Evolutionary conservation across 129 eudicot species (phyloP).

Genomic region (Flaveria trinervia): DNA sequence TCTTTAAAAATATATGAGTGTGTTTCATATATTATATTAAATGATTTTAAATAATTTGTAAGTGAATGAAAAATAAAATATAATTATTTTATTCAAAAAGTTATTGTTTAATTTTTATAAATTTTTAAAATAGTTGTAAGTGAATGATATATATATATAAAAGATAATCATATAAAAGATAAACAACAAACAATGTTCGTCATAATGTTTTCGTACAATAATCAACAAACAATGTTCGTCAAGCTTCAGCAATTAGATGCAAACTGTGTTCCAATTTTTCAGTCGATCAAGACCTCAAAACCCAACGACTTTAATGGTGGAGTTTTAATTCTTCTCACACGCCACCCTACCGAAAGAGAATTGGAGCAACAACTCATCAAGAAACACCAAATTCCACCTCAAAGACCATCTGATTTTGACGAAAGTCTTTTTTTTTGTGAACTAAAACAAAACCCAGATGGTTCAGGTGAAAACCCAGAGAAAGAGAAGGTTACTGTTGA

Average conservation of each 20-base stretch:
- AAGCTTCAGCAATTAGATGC: constrained; percentile 51
- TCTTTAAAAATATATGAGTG: no score
- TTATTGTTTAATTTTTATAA: no score
- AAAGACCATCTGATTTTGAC: constrained; percentile 25
- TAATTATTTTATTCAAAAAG: no score
- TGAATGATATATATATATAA: no score
- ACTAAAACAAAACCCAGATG: constrained; percentile 21
- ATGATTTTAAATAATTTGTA: no score
- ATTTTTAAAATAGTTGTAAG: no score
- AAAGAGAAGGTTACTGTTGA: constrained; percentile 1
- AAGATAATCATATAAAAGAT: no score
- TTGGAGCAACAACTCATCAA: constrained; percentile 22
- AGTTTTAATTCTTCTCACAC: neutral
- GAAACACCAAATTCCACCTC: constrained; percentile 26
- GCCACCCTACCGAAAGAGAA: neutral
- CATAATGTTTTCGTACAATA: neutral
- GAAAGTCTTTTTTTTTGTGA: constrained; percentile 8
- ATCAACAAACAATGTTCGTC: constrained; percentile 40
- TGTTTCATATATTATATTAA: no score
- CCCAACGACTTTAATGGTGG: neutral
- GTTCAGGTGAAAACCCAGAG: constrained; percentile 19
- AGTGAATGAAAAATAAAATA: no score
- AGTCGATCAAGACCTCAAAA: neutral
- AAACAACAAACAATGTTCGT: no score
- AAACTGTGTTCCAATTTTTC: neutral